These are phyloP conservation scores for Trichophyton benhamiae DNA, from an alignment of 2,329 filamentous ascomycete species.

Conservation along the genomic window DNA sequence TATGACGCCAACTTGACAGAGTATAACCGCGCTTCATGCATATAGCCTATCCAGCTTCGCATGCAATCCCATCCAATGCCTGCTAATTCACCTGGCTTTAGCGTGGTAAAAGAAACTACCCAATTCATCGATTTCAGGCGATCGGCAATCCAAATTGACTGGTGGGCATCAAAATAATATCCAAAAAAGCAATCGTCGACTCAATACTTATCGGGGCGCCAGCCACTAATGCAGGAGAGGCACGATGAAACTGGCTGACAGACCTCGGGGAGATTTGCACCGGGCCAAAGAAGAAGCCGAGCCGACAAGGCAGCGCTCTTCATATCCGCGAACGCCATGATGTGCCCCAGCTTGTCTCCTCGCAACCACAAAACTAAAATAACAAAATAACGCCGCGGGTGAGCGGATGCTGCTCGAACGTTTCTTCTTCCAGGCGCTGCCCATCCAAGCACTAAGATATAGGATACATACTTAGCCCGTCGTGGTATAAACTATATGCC, in stretches of 20 bases:
- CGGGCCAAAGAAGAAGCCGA: neutral
- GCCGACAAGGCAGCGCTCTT: slow-evolving; percentile 45
- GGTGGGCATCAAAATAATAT: too few species aligned
- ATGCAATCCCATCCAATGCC: neutral
- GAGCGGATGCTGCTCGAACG: neutral
- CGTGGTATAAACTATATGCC: neutral
- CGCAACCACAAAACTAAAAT: too few species aligned
- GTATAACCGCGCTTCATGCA: neutral
- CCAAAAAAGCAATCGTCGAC: too few species aligned
- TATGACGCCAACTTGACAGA: neutral
- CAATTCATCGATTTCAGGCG: neutral
- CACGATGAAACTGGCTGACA: neutral
- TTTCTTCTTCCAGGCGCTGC: neutral
- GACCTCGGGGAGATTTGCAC: neutral
- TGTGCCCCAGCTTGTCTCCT: neutral
- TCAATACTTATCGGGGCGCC: neutral
- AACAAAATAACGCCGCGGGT: slow-evolving; percentile 1
- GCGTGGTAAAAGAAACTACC: too few species aligned
- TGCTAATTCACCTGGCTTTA: neutral
- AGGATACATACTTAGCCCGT: too few species aligned
- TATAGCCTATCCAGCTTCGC: neutral
- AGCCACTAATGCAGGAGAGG: slow-evolving; percentile 1
- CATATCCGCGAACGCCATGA: slow-evolving; percentile 60
- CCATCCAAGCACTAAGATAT: neutral
- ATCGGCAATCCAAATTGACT: neutral